Conservation (phyloP, 2,329 filamentous ascomycete species). For the Cladophialophora psammophila region DNA sequence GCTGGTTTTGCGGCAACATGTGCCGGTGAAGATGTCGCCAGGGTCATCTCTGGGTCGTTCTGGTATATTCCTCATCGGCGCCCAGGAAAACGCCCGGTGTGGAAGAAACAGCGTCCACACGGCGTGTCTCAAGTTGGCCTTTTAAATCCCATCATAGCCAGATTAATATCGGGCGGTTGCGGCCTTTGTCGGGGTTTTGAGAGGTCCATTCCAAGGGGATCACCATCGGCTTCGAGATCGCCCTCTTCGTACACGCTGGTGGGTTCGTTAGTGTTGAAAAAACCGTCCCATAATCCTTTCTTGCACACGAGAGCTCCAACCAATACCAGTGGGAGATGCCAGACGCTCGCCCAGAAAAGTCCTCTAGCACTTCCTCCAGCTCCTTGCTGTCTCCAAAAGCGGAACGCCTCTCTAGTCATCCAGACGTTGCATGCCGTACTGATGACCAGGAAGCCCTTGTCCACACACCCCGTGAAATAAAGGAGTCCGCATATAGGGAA, state of each 20-base stretch:
- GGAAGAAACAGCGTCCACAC: background rate
- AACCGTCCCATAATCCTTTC: constrained; percentile 85
- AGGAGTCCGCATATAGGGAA: constrained; percentile 84
- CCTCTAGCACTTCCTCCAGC: constrained; percentile 80
- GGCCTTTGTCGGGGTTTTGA: constrained; percentile 11
- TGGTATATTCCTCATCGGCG: background rate
- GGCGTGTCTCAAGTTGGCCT: constrained; percentile 29
- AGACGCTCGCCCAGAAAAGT: constrained; percentile 96
- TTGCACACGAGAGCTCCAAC: constrained; percentile 91
- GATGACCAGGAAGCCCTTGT: constrained; percentile 82
- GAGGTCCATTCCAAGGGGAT: constrained; percentile 33
- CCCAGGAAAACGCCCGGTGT: background rate
- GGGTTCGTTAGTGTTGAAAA: constrained; percentile 70
- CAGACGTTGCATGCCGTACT: constrained; percentile 85
- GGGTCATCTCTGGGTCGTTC: background rate
- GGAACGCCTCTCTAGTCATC: constrained; percentile 79
- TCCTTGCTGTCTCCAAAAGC: constrained; percentile 81
- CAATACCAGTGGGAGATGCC: constrained; percentile 90
- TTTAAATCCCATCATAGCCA: constrained; percentile 39
- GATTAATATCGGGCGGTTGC: constrained; percentile 28
- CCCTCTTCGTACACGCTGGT: constrained; percentile 65
- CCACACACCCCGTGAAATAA: constrained; percentile 80
- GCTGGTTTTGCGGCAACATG: background rate
- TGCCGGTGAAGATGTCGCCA: background rate
- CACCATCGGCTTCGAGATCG: constrained; percentile 46